Percentiles rank a stretch among this genome's conserved stretches.
phyloP scores from a whole-genome alignment of 331 rosid species.

The Malus hybrid region DNA sequence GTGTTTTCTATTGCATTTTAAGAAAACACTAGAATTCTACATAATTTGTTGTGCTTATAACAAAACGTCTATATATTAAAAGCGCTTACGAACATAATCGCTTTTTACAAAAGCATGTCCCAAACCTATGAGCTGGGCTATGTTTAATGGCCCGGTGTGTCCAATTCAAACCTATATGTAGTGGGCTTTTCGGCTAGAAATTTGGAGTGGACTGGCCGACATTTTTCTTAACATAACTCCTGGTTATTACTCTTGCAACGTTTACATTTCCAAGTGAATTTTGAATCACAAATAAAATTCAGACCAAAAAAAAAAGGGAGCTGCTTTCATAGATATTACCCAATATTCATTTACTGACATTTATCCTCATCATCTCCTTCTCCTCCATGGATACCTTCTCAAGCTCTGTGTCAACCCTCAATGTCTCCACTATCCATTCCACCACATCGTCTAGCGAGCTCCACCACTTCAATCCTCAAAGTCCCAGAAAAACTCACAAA shows the following conservation, averaged over 20 bases:
- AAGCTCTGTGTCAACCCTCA: conserved; percentile 54
- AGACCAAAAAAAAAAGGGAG: too few species aligned
- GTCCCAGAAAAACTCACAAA: conserved; percentile 11
- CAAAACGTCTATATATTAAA: too few species aligned
- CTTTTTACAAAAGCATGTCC: too few species aligned
- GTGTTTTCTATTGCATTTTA: too few species aligned
- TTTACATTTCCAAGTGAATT: background rate
- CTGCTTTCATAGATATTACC: background rate
- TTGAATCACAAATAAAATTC: background rate
- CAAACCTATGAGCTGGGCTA: too few species aligned
- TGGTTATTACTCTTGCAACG: background rate
- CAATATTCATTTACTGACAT: background rate
- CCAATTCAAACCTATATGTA: too few species aligned
- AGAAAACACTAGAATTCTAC: too few species aligned
- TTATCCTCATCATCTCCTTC: background rate
- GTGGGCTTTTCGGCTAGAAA: too few species aligned
- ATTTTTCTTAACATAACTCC: background rate
- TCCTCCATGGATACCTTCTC: conserved; percentile 67
- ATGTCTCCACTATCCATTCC: conserved; percentile 27
- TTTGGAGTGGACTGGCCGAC: too few species aligned
- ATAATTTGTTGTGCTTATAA: too few species aligned
- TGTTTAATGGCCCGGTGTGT: too few species aligned
- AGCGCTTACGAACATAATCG: too few species aligned
- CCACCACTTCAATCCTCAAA: conserved; percentile 24
- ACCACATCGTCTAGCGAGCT: conserved; percentile 37